phyloP scores from a whole-genome alignment of 2,329 filamentous ascomycete species.

The Aspergillus piperis region DNA sequence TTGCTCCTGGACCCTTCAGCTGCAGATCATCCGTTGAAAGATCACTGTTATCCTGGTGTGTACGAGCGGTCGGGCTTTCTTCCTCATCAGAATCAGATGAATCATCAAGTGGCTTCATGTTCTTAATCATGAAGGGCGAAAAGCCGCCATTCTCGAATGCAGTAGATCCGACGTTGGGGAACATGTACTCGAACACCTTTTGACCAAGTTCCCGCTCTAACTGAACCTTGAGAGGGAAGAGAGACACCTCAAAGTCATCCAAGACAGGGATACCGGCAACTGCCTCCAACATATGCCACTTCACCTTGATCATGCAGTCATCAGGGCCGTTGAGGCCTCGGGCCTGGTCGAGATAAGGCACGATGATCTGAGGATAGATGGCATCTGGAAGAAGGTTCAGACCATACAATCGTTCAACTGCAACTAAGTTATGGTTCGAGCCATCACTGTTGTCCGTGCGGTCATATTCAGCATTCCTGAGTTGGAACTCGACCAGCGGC shows the following conservation, averaged over 20 bases:
- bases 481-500: constrained; percentile 87
- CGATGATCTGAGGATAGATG: constrained; percentile 93
- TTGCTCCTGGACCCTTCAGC: constrained; percentile 66
- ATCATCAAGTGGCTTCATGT: constrained; percentile 53
- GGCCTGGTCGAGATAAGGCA: constrained; percentile 76
- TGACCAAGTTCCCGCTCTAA: constrained; percentile 90
- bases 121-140: constrained; percentile 55
- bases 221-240: constrained; percentile 92
- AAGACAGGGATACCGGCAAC: constrained; percentile 97
- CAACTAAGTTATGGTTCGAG: constrained; percentile 89
- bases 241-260: constrained; percentile 91
- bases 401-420: constrained; percentile 83
- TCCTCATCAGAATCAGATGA: constrained; percentile 47
- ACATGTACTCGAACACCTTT: constrained; percentile 94
- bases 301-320: constrained; percentile 86
- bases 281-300: constrained; percentile 97
- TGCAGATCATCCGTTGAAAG: constrained; percentile 48
- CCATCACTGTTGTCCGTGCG: constrained; percentile 96
- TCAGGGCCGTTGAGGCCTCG: constrained; percentile 56
- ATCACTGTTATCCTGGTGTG: constrained; percentile 43
- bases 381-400: constrained; percentile 88
- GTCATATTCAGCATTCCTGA: constrained; percentile 88
- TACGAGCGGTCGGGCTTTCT: constrained; percentile 26
- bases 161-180: constrained; percentile 72
- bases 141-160: constrained; percentile 52